Conservation (phyloP, 768 basidiomycete species). For the Boletus rubroflammeus region DNA sequence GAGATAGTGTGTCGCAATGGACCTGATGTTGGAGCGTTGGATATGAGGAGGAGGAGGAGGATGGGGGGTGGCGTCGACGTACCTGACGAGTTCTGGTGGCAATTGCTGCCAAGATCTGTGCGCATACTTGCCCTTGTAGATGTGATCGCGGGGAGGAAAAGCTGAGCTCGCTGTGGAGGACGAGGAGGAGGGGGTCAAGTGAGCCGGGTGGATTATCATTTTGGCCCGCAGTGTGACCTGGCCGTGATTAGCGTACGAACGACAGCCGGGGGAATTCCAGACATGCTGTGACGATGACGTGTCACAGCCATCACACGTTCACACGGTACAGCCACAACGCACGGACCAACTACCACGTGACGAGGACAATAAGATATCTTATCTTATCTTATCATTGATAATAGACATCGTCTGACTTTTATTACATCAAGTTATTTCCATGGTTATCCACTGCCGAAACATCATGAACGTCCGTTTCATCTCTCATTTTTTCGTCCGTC, state of each 20-base stretch:
- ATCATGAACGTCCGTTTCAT: constrained; percentile 12
- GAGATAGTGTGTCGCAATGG: constrained; percentile 49
- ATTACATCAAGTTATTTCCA: too few species aligned
- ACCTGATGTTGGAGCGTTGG: constrained; percentile 10
- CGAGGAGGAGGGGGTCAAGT: constrained; percentile 15
- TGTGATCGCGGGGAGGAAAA: constrained; percentile 19
- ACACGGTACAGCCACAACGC: constrained; percentile 24
- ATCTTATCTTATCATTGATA: constrained; percentile 24
- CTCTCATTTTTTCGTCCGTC: constrained; percentile 12
- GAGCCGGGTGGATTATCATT: constrained; percentile 28
- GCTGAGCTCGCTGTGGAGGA: constrained; percentile 11
- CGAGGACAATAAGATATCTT: not conserved
- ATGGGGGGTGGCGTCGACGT: constrained; percentile 33
- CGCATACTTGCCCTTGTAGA: constrained; percentile 58
- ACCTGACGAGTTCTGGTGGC: constrained; percentile 60
- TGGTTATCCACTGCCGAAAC: constrained; percentile 11
- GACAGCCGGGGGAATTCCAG: constrained; percentile 36
- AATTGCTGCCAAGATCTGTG: constrained; percentile 60
- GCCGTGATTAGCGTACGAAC: constrained; percentile 36
- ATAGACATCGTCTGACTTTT: too few species aligned
- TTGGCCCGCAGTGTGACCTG: constrained; percentile 36
- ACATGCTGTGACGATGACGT: constrained; percentile 29
- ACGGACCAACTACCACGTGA: constrained; percentile 24
- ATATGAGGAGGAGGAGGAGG: constrained; percentile 3
- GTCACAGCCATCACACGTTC: constrained; percentile 28